Evolutionary conservation across 306 rosid genomes (phyloP).

Genomic region (Castanopsis chinensis): DNA sequence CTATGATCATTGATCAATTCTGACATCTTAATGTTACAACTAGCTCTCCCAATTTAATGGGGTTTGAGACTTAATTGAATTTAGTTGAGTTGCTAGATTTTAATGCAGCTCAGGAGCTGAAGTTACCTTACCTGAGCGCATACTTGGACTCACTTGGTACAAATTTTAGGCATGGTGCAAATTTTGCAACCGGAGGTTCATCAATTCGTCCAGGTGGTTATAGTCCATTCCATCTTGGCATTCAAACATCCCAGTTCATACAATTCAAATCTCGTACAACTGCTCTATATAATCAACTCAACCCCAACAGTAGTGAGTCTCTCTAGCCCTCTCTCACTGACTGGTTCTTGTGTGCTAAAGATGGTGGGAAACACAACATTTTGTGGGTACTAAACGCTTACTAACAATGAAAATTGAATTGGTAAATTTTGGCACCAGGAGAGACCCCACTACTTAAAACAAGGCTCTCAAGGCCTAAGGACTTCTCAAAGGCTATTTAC

Average conservation of each 20-base stretch:
- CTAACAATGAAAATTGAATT: not conserved
- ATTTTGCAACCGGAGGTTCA: conserved; percentile 79
- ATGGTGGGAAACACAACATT: not conserved
- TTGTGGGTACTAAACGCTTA: not conserved
- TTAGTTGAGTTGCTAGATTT: not conserved
- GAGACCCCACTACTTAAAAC: conserved; percentile 34
- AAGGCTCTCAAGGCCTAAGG: conserved; percentile 63
- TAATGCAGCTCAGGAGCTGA: conserved; percentile 76
- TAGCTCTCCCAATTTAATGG: no score
- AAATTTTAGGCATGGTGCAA: conserved; percentile 75
- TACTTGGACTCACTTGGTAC: conserved; percentile 83
- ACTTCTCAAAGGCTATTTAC: conserved; percentile 69
- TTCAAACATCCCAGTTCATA: conserved; percentile 69
- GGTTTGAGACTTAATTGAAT: no score
- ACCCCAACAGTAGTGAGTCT: conserved; percentile 36
- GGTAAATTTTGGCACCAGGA: conserved; percentile 31
- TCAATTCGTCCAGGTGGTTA: conserved; percentile 66
- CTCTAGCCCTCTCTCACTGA: conserved; percentile 7
- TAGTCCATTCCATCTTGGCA: conserved; percentile 74
- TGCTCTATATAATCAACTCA: conserved; percentile 50
- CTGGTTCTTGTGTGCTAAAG: conserved; percentile 1
- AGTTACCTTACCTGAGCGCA: conserved; percentile 72
- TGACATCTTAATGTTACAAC: no score
- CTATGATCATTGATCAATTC: no score
- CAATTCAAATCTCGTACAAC: conserved; percentile 58